Evolutionary conservation across 768 basidiomycete species (phyloP), one percentile per base, ranked within the genome.

Genomic region (Pholiota conissans): DNA sequence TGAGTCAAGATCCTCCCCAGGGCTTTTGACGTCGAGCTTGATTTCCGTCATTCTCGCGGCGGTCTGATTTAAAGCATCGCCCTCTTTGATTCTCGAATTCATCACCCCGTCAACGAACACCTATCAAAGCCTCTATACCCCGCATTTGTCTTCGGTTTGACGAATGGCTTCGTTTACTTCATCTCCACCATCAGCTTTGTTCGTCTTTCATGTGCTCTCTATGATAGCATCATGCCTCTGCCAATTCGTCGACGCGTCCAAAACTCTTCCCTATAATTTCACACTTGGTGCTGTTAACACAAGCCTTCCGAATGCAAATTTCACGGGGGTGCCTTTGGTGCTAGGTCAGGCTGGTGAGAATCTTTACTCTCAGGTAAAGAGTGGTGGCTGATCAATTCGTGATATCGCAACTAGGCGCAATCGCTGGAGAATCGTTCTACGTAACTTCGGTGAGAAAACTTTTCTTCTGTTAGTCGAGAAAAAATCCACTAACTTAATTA

Each of bases 281-380:
- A 81, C 76, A 6, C 72, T 84, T 34, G 70, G 76, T 30, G 82
- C 81, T 5, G 65, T 67, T 55, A 81, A 82, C 63, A 63, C 68
- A 13, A 75, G 78, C 1, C 61, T 67, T 7, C 67, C 74, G 3
- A 81, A 82, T 58, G 61, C 72, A 3, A 80, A 82, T 63, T 54
- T 58, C 22, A 82, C 78, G 1, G 81, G 81, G 0, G 75, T 67
- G 3, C 79, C 81, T 9, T 64, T 83, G 39, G 81, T 82, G 13
- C 69, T 80, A 13, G 76, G 76, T 10, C 70, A 73, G 53, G 66
- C 69, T 35, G 78, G 78, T 74, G 61, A 37, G 67, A 55, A 3
- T 8, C 42, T 22, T 8, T 35, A 16, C 5, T 29, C 35, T n/a
- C 14, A 37, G 20, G 7, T 2, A 18, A n/a, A 1, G 20, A 18